Evolutionary conservation across 2,329 filamentous ascomycete genomes (phyloP), one percentile per base, ranked within the genome.

Genomic region (Meredithiella fracta): DNA sequence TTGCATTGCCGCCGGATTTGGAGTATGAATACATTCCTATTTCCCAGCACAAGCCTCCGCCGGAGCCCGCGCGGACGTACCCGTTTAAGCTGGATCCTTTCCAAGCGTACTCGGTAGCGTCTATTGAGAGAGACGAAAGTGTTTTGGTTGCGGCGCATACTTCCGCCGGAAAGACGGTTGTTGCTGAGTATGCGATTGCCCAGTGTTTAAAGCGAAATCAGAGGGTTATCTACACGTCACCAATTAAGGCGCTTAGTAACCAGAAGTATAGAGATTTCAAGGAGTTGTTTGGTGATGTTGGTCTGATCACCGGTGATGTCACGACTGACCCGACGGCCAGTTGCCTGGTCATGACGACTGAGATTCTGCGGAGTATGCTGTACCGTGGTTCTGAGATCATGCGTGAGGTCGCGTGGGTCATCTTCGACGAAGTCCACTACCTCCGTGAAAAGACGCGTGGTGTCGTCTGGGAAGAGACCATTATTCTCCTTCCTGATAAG

Each of bases 391-490:
- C 92, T 0, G 92, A 98, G 72, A 97, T 98, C 61, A 98, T 98
- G 91, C 88, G 92, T 62, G 92, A 98, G 72, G 94, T 98, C 1
- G 90, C 86, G 14, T 98, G 92, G 92, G 94, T 98, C 1, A 75
- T 98, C 1, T 98, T 98, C 63, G 92, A 98, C 69, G 92, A 98
- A 69, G 94, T 98, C 60, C 92, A 98, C 69, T 98, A 98, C 70
- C 84, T 98, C 81, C 82, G 92, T 65, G 92, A 98, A 70, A 94
- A 94, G 69, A 78, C 81, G 53, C 79, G 92, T 69, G 92, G 92
- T 73, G 92, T 98, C 0, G 92, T 98, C 1, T 98, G 92, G 92
- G 92, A 98, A 68, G 92, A 98, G 73, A 97, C 92, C 40, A 97
- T 98, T 66, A 98, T 98, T 64, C 77, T 98, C 62, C 76, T 98